Conservation (phyloP, 1,284 basidiomycete genomes). For the Austroboletus novae-zelandiae region DNA sequence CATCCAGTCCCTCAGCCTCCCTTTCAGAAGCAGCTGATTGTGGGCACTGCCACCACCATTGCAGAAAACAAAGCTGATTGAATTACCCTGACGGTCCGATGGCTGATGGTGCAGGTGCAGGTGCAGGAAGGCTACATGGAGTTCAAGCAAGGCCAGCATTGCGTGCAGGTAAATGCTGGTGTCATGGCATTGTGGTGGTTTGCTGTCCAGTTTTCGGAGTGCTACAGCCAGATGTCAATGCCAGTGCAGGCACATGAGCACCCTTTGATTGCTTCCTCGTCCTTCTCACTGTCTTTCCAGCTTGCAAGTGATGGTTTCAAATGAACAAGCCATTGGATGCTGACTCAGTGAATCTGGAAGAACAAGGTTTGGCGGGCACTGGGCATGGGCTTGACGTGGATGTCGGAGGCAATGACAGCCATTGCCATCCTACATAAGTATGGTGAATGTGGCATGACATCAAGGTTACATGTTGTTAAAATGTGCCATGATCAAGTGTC, state of each 20-base stretch:
- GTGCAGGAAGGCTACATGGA: not conserved
- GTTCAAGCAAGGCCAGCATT: slow-evolving; percentile 1
- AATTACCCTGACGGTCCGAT: not conserved
- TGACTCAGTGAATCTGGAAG: not conserved
- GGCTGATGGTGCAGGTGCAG: not conserved
- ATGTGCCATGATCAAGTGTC: not conserved
- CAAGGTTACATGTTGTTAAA: not conserved
- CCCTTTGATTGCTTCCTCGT: too few relatives aligned
- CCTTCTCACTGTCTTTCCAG: too few relatives aligned
- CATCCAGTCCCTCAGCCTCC: not conserved
- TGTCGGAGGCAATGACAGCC: not conserved
- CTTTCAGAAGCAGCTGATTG: not conserved
- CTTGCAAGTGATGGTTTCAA: too few relatives aligned
- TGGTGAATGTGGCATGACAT: not conserved
- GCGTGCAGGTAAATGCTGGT: not conserved
- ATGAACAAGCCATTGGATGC: too few relatives aligned
- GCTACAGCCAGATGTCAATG: not conserved
- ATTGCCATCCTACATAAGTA: not conserved
- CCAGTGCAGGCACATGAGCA: not conserved
- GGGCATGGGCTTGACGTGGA: not conserved
- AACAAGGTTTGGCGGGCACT: not conserved
- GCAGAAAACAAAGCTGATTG: not conserved
- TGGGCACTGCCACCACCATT: rapidly evolving
- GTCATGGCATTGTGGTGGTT: slow-evolving; percentile 1
- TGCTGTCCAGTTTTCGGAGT: not conserved